Percentiles rank a stretch among this genome's conserved stretches.
These are phyloP conservation scores for Beauveria sp. DNA, from an alignment of 2,329 filamentous ascomycete species.

Conservation along the genomic window DNA sequence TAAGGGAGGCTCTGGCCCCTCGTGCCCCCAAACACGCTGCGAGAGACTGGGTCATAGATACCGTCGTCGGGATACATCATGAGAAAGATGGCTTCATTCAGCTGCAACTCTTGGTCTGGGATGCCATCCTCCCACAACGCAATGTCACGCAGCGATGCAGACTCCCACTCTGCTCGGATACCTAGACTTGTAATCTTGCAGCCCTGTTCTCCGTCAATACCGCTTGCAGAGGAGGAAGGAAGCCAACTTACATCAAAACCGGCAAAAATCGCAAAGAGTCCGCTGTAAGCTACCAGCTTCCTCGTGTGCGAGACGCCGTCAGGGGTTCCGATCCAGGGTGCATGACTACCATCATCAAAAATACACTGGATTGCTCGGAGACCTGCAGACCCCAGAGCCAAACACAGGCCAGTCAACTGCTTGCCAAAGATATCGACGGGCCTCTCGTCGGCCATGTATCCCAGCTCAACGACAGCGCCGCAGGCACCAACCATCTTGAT, in stretches of 20 bases:
- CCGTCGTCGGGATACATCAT: not conserved
- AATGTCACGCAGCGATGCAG: not conserved
- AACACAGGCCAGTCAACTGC: not conserved
- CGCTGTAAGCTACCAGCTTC: not conserved
- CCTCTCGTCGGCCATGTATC: not conserved
- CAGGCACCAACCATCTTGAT: not conserved
- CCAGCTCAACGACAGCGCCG: not conserved
- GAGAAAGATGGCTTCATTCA: not conserved
- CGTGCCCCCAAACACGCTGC: not conserved
- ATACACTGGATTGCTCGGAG: not conserved
- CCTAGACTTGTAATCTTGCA: not conserved
- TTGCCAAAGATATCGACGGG: not conserved
- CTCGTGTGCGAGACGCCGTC: not conserved
- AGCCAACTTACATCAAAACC: not conserved
- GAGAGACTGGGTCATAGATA: not conserved
- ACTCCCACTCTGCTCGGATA: not conserved
- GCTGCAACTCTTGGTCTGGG: not conserved
- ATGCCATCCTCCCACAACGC: not conserved
- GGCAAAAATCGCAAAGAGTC: not conserved
- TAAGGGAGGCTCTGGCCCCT: not conserved
- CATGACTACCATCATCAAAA: not conserved
- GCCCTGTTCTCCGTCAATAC: not conserved
- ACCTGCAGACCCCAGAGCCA: not conserved
- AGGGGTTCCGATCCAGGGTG: not conserved
- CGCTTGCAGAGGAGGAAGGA: not conserved